phyloP scores from a whole-genome alignment of 1,284 basidiomycete species.

The Leccinum pseudoinsigne region DNA sequence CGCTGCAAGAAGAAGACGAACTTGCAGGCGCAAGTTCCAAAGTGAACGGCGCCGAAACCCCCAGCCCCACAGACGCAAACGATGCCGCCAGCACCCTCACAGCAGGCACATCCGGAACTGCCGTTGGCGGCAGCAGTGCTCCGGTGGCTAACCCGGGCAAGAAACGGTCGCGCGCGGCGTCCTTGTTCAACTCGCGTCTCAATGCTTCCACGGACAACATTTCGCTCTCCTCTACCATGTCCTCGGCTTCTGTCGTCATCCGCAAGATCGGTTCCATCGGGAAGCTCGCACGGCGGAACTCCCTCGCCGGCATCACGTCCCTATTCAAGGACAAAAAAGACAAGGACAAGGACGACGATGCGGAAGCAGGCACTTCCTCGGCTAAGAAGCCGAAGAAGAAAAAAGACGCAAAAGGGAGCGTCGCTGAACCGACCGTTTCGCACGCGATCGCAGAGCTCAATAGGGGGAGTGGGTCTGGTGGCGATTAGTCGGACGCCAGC shows the following conservation, averaged over 20 bases:
- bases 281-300: slow-evolving; percentile 88
- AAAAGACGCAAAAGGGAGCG: slow-evolving; percentile 60
- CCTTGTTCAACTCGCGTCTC: slow-evolving; percentile 86
- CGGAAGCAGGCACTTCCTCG: slow-evolving; percentile 40
- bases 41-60: slow-evolving; percentile 20
- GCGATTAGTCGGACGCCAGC: slow-evolving; percentile 56
- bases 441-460: slow-evolving; percentile 89
- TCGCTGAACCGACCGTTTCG: slow-evolving; percentile 75
- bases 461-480: slow-evolving; percentile 42
- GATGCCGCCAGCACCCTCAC: slow-evolving; percentile 31
- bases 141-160: slow-evolving; percentile 47
- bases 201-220: slow-evolving; percentile 98
- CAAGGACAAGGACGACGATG: slow-evolving; percentile 49
- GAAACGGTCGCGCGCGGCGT: slow-evolving; percentile 68
- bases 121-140: slow-evolving; percentile 16
- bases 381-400: slow-evolving; percentile 49
- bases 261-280: slow-evolving; percentile 94
- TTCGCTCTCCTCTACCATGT: slow-evolving; percentile 95
- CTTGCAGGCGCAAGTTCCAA: slow-evolving; percentile 35
- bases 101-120: slow-evolving; percentile 11
- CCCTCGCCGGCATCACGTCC: slow-evolving; percentile 90
- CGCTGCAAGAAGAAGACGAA: slow-evolving; percentile 59
- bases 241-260: slow-evolving; percentile 96
- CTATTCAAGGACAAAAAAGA: slow-evolving; percentile 92
- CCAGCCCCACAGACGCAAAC: slow-evolving; percentile 28